phyloP scores from a whole-genome alignment of 2,329 filamentous ascomycete species.

The Penicillium brasilianum region DNA sequence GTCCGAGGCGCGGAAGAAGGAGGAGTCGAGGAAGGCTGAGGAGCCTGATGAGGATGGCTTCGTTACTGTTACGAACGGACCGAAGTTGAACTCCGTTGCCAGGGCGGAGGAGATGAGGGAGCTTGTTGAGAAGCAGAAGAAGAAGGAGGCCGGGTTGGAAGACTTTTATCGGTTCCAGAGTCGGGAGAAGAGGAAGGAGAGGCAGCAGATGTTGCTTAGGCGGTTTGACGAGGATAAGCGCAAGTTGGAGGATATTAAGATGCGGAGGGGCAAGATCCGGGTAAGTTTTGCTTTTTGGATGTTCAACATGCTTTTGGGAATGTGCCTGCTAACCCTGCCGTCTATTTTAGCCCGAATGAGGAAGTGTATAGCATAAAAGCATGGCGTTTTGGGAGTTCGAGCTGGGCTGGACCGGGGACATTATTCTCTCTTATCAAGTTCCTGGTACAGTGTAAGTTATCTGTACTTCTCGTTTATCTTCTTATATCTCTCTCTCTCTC shows the following conservation, averaged over 20 bases:
- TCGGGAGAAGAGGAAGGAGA: conserved; percentile 77
- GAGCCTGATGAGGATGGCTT: conserved; percentile 95
- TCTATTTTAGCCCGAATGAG: conserved; percentile 40
- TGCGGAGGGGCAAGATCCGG: conserved; percentile 66
- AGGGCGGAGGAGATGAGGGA: conserved; percentile 71
- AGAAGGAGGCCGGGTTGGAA: conserved; percentile 67
- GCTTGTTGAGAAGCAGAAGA: conserved; percentile 62
- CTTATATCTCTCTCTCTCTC: not conserved
- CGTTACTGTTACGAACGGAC: conserved; percentile 84
- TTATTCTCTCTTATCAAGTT: conserved; percentile 11
- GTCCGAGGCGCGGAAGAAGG: conserved; percentile 67
- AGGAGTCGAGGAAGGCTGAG: conserved; percentile 69
- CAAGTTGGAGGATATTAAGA: conserved; percentile 73
- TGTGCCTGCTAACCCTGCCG: conserved; percentile 16
- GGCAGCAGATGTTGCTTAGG: conserved; percentile 70
- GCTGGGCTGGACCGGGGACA: conserved; percentile 6
- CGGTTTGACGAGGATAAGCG: conserved; percentile 77
- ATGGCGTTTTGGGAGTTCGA: conserved; percentile 38
- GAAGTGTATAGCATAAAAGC: conserved; percentile 22
- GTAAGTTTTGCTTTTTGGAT: conserved; percentile 35
- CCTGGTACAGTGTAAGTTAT: conserved; percentile 30
- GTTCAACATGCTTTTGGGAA: not conserved
- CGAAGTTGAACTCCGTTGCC: conserved; percentile 72
- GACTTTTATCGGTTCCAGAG: conserved; percentile 87
- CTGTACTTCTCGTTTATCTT: not conserved